Evolutionary conservation across 1,284 basidiomycete species (phyloP).

Genomic region (Boletus mariae): DNA sequence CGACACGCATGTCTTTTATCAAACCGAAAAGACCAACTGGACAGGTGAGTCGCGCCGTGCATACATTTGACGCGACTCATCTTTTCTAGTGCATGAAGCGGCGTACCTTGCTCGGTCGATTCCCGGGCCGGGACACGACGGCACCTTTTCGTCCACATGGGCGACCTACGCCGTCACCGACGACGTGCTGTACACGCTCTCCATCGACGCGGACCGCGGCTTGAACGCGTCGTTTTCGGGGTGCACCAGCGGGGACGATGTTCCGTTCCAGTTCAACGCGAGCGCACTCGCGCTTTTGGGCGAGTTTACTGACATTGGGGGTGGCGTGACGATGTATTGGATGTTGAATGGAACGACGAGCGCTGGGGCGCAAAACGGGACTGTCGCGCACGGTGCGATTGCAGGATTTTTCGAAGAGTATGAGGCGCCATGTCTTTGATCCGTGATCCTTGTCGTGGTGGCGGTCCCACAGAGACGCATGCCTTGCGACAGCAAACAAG

Average conservation of each 20-base stretch:
- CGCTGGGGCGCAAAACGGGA: not conserved
- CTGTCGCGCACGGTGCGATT: not conserved
- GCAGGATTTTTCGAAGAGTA: slow-evolving; percentile 9
- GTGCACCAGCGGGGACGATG: not conserved
- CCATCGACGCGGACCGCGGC: not conserved
- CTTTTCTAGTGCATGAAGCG: slow-evolving; percentile 5
- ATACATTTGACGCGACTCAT: not conserved
- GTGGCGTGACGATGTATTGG: slow-evolving; percentile 10
- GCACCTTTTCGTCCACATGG: slow-evolving; percentile 7
- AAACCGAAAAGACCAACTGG: no score
- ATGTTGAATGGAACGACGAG: slow-evolving; percentile 9
- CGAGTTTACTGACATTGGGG: slow-evolving; percentile 8
- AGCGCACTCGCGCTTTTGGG: not conserved
- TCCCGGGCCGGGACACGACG: not conserved
- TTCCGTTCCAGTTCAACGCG: not conserved
- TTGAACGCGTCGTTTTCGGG: slow-evolving; percentile 9
- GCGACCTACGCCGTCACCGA: not conserved
- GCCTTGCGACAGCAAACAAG: no score
- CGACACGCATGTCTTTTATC: no score
- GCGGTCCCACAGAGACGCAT: no score
- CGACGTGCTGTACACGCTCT: slow-evolving; percentile 7
- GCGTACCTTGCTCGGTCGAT: slow-evolving; percentile 1
- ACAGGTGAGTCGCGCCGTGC: no score
- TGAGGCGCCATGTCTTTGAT: not conserved
- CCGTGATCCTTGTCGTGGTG: no score